Evolutionary conservation across 768 basidiomycete species (phyloP).

Genomic region (Pleurotus sapidus): DNA sequence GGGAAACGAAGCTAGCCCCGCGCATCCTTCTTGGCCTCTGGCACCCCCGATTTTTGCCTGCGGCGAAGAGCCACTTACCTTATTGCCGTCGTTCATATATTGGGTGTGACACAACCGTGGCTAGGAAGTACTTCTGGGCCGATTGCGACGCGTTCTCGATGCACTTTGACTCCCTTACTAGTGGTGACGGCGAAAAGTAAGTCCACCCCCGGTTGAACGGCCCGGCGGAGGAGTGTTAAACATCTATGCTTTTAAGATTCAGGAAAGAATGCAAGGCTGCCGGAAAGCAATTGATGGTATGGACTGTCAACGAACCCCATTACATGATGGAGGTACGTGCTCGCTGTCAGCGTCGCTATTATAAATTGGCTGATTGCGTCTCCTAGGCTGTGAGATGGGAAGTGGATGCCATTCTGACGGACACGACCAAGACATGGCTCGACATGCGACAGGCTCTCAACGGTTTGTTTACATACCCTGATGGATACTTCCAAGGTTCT

Average conservation of each 20-base stretch:
- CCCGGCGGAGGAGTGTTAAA: too few relatives aligned
- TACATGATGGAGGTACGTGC: conserved; percentile 84
- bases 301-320: conserved; percentile 91
- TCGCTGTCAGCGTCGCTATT: background rate
- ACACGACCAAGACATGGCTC: conserved; percentile 67
- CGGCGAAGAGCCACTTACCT: conserved; percentile 73
- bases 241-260: conserved; percentile 50
- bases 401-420: conserved; percentile 76
- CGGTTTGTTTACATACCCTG: conserved; percentile 33
- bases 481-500: background rate
- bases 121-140: conserved; percentile 87
- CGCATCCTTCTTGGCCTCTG: conserved; percentile 81
- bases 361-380: background rate
- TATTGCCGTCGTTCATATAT: conserved; percentile 87
- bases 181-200: conserved; percentile 71
- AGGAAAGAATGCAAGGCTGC: conserved; percentile 71
- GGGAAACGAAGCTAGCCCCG: conserved; percentile 76
- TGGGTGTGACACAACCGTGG: conserved; percentile 65
- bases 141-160: conserved; percentile 87
- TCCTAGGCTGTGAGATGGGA: conserved; percentile 75
- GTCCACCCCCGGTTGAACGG: conserved; percentile 14
- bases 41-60: conserved; percentile 87
- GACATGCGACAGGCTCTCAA: conserved; percentile 56
- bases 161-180: conserved; percentile 67
- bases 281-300: conserved; percentile 86